Evolutionary conservation across 2,329 filamentous ascomycete species (phyloP).

Genomic region (Dactylella cylindrospora): DNA sequence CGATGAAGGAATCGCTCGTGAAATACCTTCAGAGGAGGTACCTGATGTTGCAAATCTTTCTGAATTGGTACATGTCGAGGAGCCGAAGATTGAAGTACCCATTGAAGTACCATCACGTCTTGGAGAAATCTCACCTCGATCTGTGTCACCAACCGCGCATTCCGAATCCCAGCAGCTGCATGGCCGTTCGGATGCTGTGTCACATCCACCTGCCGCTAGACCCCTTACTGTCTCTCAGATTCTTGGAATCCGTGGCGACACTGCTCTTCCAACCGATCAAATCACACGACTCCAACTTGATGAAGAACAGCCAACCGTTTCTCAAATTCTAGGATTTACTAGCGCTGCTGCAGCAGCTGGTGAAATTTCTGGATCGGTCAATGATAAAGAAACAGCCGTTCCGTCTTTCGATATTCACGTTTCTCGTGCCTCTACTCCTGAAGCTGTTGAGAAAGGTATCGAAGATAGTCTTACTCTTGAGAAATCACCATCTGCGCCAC

Average conservation of each 20-base stretch:
- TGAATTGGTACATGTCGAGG: conserved; percentile 2
- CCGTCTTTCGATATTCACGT: conserved; percentile 38
- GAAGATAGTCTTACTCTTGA: conserved; percentile 1
- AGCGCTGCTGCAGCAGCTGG: conserved; percentile 7
- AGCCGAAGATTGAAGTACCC: conserved; percentile 7
- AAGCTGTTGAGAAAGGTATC: background rate
- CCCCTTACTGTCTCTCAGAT: background rate
- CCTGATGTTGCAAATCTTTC: background rate
- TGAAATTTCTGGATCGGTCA: background rate
- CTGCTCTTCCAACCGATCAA: background rate
- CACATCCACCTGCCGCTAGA: conserved; percentile 4
- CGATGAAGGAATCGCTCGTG: background rate
- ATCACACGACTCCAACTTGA: background rate
- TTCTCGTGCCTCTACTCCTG: conserved; percentile 38
- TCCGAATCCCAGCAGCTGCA: conserved; percentile 4
- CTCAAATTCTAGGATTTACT: conserved; percentile 27
- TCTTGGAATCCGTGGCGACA: background rate
- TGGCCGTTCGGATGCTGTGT: conserved; percentile 16
- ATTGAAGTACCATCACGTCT: background rate
- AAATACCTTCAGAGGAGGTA: background rate
- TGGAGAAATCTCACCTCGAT: conserved; percentile 8
- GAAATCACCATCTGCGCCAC: conserved; percentile 1
- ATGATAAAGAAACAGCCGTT: conserved; percentile 4
- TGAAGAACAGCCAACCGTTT: conserved; percentile 12
- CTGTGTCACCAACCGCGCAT: conserved; percentile 12